Evolutionary conservation across 257 asterid genomes (phyloP).

Genomic region (Solanum rostratum): DNA sequence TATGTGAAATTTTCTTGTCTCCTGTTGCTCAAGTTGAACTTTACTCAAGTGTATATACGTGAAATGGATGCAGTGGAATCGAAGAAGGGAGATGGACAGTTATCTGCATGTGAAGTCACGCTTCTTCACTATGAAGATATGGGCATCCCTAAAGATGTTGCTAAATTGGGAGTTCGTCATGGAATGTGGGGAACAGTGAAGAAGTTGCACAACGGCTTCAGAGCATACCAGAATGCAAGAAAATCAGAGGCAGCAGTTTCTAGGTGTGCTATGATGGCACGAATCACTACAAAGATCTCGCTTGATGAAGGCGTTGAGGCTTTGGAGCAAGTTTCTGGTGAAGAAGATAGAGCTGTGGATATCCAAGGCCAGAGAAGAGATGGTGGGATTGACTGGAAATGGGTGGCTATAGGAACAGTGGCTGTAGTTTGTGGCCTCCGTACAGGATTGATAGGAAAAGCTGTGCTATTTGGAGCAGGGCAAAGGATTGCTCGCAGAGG

Average conservation of each 20-base stretch:
- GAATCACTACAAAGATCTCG: slow-evolving; percentile 20
- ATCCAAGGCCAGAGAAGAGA: slow-evolving; percentile 27
- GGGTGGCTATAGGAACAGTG: slow-evolving; percentile 45
- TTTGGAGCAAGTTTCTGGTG: slow-evolving; percentile 13
- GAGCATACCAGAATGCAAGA: slow-evolving; percentile 53
- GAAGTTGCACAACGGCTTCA: slow-evolving; percentile 71
- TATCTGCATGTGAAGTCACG: slow-evolving; percentile 76
- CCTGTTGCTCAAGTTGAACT: not conserved
- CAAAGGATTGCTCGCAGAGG: slow-evolving; percentile 46
- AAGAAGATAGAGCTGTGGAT: slow-evolving; percentile 36
- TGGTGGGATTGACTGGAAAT: slow-evolving; percentile 24
- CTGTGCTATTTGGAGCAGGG: slow-evolving; percentile 60
- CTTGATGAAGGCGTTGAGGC: slow-evolving; percentile 1
- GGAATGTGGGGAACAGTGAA: slow-evolving; percentile 99
- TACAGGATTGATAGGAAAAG: slow-evolving; percentile 60
- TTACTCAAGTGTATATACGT: not conserved
- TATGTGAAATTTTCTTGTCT: not conserved
- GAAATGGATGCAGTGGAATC: slow-evolving; percentile 45
- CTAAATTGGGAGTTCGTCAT: slow-evolving; percentile 88
- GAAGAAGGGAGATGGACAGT: slow-evolving; percentile 61
- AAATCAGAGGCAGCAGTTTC: slow-evolving; percentile 18
- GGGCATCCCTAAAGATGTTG: slow-evolving; percentile 96
- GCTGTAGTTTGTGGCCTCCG: slow-evolving; percentile 62
- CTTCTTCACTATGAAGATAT: slow-evolving; percentile 86
- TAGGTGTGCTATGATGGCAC: slow-evolving; percentile 31